These are phyloP conservation scores for Penicillium chermesinum DNA, from an alignment of 495 filamentous ascomycete genomes.

Conservation along the genomic window DNA sequence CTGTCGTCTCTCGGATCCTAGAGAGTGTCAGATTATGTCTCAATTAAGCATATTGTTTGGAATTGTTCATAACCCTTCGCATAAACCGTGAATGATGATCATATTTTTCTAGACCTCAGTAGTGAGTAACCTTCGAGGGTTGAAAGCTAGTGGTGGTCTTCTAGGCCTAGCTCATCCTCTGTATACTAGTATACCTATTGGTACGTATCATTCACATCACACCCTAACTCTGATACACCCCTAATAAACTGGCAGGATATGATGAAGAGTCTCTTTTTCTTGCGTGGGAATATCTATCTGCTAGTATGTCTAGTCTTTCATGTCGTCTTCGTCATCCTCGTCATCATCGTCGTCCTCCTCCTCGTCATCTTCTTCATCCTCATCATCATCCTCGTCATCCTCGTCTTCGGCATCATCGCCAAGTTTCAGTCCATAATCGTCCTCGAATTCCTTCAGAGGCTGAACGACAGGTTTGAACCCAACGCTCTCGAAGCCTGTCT, in stretches of 20 bases:
- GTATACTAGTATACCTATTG: no score
- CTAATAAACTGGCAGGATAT: no score
- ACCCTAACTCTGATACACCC: no score
- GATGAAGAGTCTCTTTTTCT: no score
- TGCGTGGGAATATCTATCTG: background rate
- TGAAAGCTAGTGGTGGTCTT: no score
- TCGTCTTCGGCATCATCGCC: constrained; percentile 64
- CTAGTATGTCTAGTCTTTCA: constrained; percentile 16
- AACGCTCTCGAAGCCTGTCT: constrained; percentile 61
- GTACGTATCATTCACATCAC: no score
- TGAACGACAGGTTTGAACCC: constrained; percentile 76
- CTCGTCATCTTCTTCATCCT: constrained; percentile 58
- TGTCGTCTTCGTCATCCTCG: constrained; percentile 37
- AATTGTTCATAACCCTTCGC: background rate
- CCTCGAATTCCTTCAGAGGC: constrained; percentile 74
- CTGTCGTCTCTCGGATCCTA: background rate
- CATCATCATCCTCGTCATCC: constrained; percentile 59
- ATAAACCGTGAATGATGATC: background rate
- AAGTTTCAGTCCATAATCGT: constrained; percentile 80
- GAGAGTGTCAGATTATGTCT: background rate
- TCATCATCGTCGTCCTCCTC: constrained; percentile 47
- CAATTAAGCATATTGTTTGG: constrained; percentile 1
- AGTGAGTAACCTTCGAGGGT: no score
- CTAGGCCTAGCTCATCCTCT: no score
- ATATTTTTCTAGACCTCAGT: background rate